Conservation (phyloP, 345 rosid species). For the Moringa oleifera region DNA sequence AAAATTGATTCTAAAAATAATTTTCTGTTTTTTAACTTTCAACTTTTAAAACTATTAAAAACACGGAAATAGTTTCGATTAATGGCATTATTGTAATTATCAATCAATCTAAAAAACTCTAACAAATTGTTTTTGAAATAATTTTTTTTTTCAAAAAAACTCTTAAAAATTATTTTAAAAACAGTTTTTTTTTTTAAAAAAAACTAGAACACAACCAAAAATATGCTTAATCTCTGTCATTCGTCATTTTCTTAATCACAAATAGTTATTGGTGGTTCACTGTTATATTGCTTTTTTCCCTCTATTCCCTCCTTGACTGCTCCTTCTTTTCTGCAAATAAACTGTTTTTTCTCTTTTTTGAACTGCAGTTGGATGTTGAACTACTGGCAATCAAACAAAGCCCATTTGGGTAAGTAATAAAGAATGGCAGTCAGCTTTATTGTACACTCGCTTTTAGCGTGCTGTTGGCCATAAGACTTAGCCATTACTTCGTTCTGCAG, state of each 20-base stretch:
- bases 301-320: not conserved
- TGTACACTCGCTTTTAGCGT: not conserved
- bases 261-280: too few relatives aligned
- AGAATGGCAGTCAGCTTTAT: not conserved
- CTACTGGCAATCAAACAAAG: slow-evolving; percentile 81
- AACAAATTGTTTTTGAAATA: too few relatives aligned
- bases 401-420: slow-evolving; percentile 69
- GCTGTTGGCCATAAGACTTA: not conserved
- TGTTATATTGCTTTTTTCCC: not conserved
- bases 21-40: too few relatives aligned
- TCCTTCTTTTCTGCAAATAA: not conserved
- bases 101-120: too few relatives aligned
- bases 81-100: too few relatives aligned
- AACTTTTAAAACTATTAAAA: too few relatives aligned
- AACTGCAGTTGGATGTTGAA: slow-evolving; percentile 79
- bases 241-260: not conserved
- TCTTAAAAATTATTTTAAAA: too few relatives aligned
- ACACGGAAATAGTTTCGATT: too few relatives aligned
- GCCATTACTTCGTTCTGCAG: slow-evolving; percentile 33
- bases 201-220: too few relatives aligned
- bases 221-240: not conserved
- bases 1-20: too few relatives aligned
- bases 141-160: too few relatives aligned
- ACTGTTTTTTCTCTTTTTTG: slow-evolving; percentile 4
- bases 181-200: too few relatives aligned